Base-by-base conservation (phyloP, 2,329 filamentous ascomycete species). In the Hypomyces perniciosus region DNA sequence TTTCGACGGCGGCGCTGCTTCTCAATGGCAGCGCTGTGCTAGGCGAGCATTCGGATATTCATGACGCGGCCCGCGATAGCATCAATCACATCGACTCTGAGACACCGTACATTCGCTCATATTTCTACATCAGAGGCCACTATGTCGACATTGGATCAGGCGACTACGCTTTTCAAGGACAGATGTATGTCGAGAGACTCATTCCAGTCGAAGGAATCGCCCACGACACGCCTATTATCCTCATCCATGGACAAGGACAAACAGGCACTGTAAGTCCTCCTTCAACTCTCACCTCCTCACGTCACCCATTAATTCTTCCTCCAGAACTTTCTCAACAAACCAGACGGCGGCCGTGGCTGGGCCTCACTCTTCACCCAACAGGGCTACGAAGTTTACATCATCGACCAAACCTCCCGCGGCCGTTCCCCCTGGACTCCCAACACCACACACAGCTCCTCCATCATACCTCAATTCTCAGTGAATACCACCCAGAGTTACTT, bases 131-230 rank as follows among this genome's bases (percentile, higher is more conserved):
- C 6, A 69, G 69, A 30, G 70, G 70, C 5, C 51, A 57, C 4
- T 72, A 71, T 54, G 63, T 60, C 31, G 40, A 58, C 29, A 58
- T 66, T 43, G 60, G 56, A 12, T 47, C 56, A 2, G 65, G 65
- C 2, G 62, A 57, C 4, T 63, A 70, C 53, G 58, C 64, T 37
- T 57, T 64, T 20, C 61, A 61, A 28, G 68, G 69, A 47, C 77
- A 80, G 64, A 77, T 80, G 68, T 80, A 80, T 56, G 74, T 79
- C 29, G 78, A 80, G 64, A 68, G 67, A 49, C 65, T 79, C 10
- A 55, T 57, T 5, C 73, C 75, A 10, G 53, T 58, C 13, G n/a
- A 39, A 8, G 61, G 59, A 33, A 57, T 52, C 33, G 56, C 45
- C 38, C 60, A 60, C 41, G 38, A 54, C 3, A 58, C 52, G 33